Conservation (phyloP, 1,139 yeast genomes). For the Scheffersomyces insectosa region DNA sequence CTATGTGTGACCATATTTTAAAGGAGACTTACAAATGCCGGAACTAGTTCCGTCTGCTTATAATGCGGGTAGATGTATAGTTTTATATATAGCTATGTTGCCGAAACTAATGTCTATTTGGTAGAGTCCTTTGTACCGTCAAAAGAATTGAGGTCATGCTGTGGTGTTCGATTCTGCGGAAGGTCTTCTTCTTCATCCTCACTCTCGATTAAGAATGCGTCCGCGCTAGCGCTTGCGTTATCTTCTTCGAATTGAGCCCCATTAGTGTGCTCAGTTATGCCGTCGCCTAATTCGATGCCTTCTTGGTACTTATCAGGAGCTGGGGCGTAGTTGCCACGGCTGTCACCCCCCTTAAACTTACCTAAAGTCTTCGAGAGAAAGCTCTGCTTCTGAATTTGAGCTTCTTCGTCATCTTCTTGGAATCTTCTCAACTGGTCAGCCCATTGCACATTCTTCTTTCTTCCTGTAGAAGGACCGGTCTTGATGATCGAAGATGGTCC, state of each 20-base stretch:
- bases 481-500: slow-evolving; percentile 47
- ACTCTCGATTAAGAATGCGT: slow-evolving; percentile 44
- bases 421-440: slow-evolving; percentile 49
- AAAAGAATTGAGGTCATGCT: background rate
- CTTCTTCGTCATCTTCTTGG: slow-evolving; percentile 33
- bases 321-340: slow-evolving; percentile 28
- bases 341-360: slow-evolving; percentile 32
- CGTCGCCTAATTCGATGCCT: slow-evolving; percentile 43
- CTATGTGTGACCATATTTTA: no score
- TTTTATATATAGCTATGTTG: background rate
- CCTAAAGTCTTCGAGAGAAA: slow-evolving; percentile 42
- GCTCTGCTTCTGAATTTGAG: slow-evolving; percentile 22
- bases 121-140: slow-evolving; percentile 2
- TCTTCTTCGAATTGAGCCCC: slow-evolving; percentile 8
- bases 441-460: slow-evolving; percentile 61
- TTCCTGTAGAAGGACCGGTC: slow-evolving; percentile 30
- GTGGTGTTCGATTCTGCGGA: background rate
- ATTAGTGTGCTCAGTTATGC: slow-evolving; percentile 15
- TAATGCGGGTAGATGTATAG: background rate
- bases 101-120: background rate
- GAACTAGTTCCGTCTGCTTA: background rate
- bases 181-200: slow-evolving; percentile 39
- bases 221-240: slow-evolving; percentile 19
- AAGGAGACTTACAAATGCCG: background rate
- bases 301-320: slow-evolving; percentile 24